Evolutionary conservation across 2,329 filamentous ascomycete genomes (phyloP).

Genomic region (Trematosphaeria pertusa): DNA sequence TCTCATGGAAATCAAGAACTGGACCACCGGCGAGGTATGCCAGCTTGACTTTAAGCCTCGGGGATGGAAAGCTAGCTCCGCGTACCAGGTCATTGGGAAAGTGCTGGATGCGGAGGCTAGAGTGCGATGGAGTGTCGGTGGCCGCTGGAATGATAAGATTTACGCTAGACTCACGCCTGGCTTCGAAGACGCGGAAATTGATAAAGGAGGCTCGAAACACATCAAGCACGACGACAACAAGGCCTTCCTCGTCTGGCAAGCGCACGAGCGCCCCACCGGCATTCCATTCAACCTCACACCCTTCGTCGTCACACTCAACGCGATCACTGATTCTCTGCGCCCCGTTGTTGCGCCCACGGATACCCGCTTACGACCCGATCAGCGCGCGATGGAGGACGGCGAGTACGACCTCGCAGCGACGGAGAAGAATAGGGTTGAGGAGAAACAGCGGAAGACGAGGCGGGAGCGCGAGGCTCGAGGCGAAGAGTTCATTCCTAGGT

Average conservation of each 20-base stretch:
- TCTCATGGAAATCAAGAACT: conserved; percentile 96
- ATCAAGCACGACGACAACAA: conserved; percentile 68
- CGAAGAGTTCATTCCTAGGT: conserved; percentile 82
- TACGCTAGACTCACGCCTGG: conserved; percentile 93
- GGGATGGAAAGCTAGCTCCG: conserved; percentile 93
- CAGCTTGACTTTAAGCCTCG: conserved; percentile 91
- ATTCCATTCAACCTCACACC: conserved; percentile 98
- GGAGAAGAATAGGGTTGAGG: conserved; percentile 94
- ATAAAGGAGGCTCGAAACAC: conserved; percentile 47
- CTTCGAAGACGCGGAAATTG: conserved; percentile 74
- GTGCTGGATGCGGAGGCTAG: conserved; percentile 80
- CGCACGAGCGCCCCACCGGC: conserved; percentile 76
- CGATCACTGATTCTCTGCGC: conserved; percentile 80
- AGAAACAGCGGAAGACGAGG: conserved; percentile 82
- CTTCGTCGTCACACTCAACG: conserved; percentile 93
- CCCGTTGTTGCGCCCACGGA: conserved; percentile 88
- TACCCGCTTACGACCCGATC: conserved; percentile 89
- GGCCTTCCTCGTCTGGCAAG: conserved; percentile 93
- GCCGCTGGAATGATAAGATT: conserved; percentile 96
- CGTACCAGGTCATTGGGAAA: conserved; percentile 87
- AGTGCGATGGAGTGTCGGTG: conserved; percentile 87
- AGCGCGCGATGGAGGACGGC: conserved; percentile 98
- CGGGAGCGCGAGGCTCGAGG: conserved; percentile 76
- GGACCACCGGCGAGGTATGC: conserved; percentile 92
- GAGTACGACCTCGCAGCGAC: conserved; percentile 90